phyloP scores from a whole-genome alignment of 2,329 filamentous ascomycete genomes.

The Akanthomyces dipterigenus region DNA sequence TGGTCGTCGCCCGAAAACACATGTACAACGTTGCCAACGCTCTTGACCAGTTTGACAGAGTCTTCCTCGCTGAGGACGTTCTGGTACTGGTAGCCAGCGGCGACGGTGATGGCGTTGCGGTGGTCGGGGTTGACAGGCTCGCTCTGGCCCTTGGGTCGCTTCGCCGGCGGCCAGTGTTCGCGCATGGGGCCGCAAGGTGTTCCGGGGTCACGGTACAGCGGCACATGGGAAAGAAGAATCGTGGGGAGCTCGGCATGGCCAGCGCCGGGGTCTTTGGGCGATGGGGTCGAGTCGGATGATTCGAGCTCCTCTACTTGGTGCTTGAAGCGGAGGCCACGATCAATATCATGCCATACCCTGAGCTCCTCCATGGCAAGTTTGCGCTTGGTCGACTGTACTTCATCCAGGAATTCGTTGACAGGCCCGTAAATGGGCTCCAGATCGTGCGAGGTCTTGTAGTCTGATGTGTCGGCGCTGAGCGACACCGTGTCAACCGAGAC shows the following conservation, averaged over 20 bases:
- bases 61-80: constrained; percentile 79
- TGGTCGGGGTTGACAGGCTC: constrained; percentile 53
- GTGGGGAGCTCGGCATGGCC: constrained; percentile 66
- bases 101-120: constrained; percentile 70
- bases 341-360: constrained; percentile 54
- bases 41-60: constrained; percentile 67
- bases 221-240: constrained; percentile 84
- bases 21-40: constrained; percentile 73
- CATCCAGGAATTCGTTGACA: constrained; percentile 66
- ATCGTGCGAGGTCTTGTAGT: constrained; percentile 44
- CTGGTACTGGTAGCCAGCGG: constrained; percentile 88
- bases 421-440: constrained; percentile 65
- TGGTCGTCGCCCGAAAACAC: constrained; percentile 96
- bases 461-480: constrained; percentile 62
- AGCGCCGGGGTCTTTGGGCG: constrained; percentile 33
- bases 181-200: constrained; percentile 83
- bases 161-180: constrained; percentile 72
- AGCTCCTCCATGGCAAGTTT: constrained; percentile 65
- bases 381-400: constrained; percentile 56
- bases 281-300: constrained; percentile 31
- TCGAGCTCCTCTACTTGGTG: constrained; percentile 54
- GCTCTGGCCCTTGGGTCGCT: constrained; percentile 51
- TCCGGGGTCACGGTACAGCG: constrained; percentile 72
- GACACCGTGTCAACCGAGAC: constrained; percentile 88
- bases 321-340: constrained; percentile 46